Evolutionary conservation across 345 rosid genomes (phyloP), one percentile per base, ranked within the genome.

Genomic region (Brassica napus): DNA sequence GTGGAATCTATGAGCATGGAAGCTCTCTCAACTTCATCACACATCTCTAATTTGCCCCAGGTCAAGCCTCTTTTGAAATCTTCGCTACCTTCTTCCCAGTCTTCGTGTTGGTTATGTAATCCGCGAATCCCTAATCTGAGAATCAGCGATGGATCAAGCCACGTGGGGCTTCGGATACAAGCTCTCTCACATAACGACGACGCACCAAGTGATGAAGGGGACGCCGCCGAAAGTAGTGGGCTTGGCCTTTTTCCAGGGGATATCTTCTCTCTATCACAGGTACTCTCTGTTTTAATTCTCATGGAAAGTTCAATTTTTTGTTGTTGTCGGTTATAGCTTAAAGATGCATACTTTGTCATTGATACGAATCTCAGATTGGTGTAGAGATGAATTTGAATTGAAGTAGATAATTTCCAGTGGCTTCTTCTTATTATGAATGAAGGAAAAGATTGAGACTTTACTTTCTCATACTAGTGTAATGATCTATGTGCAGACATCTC

Each of bases 261-360:
- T 15, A 16, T 65, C n/a, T 60, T 85, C 72, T 89, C 92, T 52
- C 65, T 84, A 16, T 80, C 89, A 54, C 79, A 91, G 91, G 98
- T 94, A 61, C n/a, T 34, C 30, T 16, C 18, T 16, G 14, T 62
- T 1, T 31, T n/a, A 4, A 15, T 8, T 15, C 3, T 62, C 39
- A 16, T 44, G 18, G 18, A n/a, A 30, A 63, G 4, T 6, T 63
- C 28, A n/a, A n/a, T 23, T 1, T 0, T 32, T 9, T 4, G 24
- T 72, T 62, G 11, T 4, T 72, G 16, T 79, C 42, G 30, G 68
- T 72, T 0, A 2, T 0, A 2, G 49, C 10, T 35, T 44, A 63
- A 52, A 39, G 32, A 8, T 65, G 52, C 42, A 34, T 65, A 73
- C 39, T 68, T 67, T 74, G 67, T 37, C 11, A 55, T 74, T 60